These are phyloP conservation scores for Lactifluus piperatus DNA, from an alignment of 768 basidiomycete genomes.

Conservation along the genomic window DNA sequence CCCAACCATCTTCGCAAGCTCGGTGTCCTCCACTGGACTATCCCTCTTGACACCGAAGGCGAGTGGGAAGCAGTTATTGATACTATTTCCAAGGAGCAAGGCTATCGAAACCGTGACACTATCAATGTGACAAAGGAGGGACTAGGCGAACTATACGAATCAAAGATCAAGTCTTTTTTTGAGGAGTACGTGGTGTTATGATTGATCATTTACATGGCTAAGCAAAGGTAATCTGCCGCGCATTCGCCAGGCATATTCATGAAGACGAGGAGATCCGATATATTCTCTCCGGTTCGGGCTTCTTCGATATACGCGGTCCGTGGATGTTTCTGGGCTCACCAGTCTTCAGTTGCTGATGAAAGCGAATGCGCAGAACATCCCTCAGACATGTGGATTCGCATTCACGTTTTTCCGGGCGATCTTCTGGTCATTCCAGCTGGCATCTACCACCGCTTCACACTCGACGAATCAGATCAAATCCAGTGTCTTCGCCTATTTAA, in stretches of 20 bases:
- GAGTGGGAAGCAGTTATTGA: constrained; percentile 48
- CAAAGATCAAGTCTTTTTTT: constrained; percentile 76
- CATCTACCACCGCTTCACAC: constrained; percentile 92
- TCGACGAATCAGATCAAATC: constrained; percentile 67
- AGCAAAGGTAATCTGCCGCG: background rate
- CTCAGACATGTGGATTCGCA: constrained; percentile 72
- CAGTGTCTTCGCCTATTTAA: constrained; percentile 80
- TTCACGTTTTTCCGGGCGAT: constrained; percentile 69
- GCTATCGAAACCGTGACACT: constrained; percentile 78
- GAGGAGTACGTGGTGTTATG: constrained; percentile 45
- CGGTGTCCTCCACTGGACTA: constrained; percentile 58
- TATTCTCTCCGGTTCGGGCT: constrained; percentile 78
- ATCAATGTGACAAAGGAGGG: constrained; percentile 73
- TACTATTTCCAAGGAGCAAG: constrained; percentile 52
- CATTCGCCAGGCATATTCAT: constrained; percentile 68
- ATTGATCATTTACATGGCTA: background rate
- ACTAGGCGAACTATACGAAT: constrained; percentile 76
- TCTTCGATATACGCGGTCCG: constrained; percentile 85
- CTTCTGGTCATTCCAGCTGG: constrained; percentile 82
- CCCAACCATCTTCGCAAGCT: constrained; percentile 41
- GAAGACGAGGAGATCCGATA: constrained; percentile 96
- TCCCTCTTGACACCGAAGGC: constrained; percentile 46
- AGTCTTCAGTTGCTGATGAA: background rate
- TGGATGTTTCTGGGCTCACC: background rate
- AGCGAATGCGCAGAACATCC: constrained; percentile 43